Evolutionary conservation across 192 early-diverging fungal species (phyloP), one percentile per base, ranked within the genome.

Genomic region (Mortierella alpina): DNA sequence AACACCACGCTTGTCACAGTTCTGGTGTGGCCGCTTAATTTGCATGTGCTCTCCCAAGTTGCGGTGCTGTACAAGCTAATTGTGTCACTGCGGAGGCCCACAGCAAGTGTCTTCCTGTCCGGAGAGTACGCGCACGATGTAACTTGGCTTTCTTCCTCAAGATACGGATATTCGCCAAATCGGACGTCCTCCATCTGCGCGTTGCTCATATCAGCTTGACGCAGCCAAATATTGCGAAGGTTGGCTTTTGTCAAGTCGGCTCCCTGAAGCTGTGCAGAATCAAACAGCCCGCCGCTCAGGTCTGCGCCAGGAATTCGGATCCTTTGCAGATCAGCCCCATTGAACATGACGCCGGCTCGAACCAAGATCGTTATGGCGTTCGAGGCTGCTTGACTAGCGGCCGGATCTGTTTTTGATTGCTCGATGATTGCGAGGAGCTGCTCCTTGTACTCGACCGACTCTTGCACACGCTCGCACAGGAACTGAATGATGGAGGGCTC

Each of bases 311-410:
- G 64, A 66, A 66, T 66, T 5, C 39, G 51, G 41, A 66, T 42
- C 3, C 64, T 31, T 20, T 18, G 6, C 14, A 66, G 41, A 56
- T 66, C 64, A 18, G 52, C 52, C 9, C 52, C 64, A 53, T 66
- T 44, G 53, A 66, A 66, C 45, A 10, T 14, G n/a, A 66, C 12
- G 2, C 64, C 64, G 15, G 64, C 52, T 17, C 52, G 31, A 18
- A 66, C 64, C 41, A 66, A 66, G 17, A 66, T 55, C 9, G 52
- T 66, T 3, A 66, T 53, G 50, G 64, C 50, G 20, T 66, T 55
- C 0, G 64, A 51, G 1, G 64, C 64, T 22, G 50, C 53, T 8
- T 9, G 2, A 41, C 40, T 7, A 1, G 41, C n/a, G 4, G 15
- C 31, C 3, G 39, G 9, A 45, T 42, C 41, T 9, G 53, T 41